These are phyloP conservation scores for Alliaria petiolata DNA, from an alignment of 345 rosid genomes.

Conservation along the genomic window DNA sequence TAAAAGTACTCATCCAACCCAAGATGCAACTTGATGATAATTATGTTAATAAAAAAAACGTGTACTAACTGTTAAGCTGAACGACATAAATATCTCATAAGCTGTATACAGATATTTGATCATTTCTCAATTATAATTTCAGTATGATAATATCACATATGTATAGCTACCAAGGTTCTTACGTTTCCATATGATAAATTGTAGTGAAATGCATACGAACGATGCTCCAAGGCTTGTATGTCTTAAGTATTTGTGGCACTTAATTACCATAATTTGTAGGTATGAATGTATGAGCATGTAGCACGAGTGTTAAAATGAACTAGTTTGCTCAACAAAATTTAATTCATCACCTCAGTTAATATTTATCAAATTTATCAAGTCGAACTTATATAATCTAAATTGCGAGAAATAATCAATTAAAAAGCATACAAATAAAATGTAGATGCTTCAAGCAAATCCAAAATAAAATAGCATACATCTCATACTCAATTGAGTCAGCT, in stretches of 20 bases:
- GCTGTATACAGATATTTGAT: constrained; percentile 9
- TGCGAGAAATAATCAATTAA: no score
- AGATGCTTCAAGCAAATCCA: no score
- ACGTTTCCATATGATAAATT: not conserved
- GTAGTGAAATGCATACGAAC: not conserved
- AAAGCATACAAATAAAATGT: no score
- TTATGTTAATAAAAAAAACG: constrained; percentile 12
- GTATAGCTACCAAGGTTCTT: not conserved
- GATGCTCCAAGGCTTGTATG: not conserved
- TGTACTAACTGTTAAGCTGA: constrained; percentile 3
- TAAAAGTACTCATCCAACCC: constrained; percentile 17
- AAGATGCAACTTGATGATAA: not conserved
- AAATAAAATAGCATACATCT: no score
- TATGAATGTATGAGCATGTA: not conserved
- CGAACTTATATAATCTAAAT: no score
- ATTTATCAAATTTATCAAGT: no score
- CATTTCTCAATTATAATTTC: not conserved
- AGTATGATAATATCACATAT: not conserved
- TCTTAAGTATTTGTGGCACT: not conserved
- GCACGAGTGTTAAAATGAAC: not conserved
- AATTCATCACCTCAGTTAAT: no score
- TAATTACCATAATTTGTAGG: not conserved
- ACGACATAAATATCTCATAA: not conserved
- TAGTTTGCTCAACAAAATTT: no score
- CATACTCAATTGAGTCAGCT: no score